Evolutionary conservation across 2,329 filamentous ascomycete genomes (phyloP).

Genomic region (Beauveria australis): DNA sequence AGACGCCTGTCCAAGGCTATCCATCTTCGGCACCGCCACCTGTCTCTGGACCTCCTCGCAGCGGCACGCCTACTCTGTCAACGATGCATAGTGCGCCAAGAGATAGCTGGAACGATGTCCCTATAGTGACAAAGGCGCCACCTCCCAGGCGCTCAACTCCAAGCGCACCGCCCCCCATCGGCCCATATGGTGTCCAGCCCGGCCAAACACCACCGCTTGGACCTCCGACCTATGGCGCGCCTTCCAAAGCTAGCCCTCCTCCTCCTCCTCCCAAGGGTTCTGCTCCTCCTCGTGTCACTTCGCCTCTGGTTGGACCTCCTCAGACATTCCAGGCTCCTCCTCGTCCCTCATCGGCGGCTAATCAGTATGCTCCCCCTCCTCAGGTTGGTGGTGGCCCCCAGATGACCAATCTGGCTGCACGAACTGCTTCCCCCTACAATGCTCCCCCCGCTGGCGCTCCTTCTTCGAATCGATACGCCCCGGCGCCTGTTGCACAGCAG

Average conservation of each 20-base stretch:
- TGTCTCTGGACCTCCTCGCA: conserved; percentile 40
- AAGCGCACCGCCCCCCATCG: conserved; percentile 57
- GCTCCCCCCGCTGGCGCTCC: conserved; percentile 62
- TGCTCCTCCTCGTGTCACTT: conserved; percentile 61
- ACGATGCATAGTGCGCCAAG: conserved; percentile 58
- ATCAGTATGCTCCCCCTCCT: conserved; percentile 41
- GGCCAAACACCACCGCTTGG: conserved; percentile 45
- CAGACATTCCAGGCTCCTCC: conserved; percentile 47
- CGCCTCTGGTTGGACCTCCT: conserved; percentile 55
- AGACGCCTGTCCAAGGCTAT: conserved; percentile 40
- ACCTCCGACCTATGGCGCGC: conserved; percentile 51
- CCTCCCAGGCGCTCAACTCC: conserved; percentile 68
- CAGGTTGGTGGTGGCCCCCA: conserved; percentile 46
- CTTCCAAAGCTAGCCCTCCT: conserved; percentile 60
- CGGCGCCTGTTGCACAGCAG: conserved; percentile 51
- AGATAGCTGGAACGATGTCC: conserved; percentile 90
- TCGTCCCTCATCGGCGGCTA: conserved; percentile 54
- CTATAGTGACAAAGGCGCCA: conserved; percentile 70
- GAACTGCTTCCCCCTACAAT: conserved; percentile 80
- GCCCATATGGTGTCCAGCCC: conserved; percentile 65
- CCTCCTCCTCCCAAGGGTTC: conserved; percentile 78
- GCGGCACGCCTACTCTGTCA: conserved; percentile 60
- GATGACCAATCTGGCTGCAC: conserved; percentile 52
- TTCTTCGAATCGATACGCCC: conserved; percentile 69
- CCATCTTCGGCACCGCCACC: conserved; percentile 26